These are phyloP conservation scores for Saccharomycopsis fibuligera DNA, from an alignment of 805 yeast species.

Conservation along the genomic window DNA sequence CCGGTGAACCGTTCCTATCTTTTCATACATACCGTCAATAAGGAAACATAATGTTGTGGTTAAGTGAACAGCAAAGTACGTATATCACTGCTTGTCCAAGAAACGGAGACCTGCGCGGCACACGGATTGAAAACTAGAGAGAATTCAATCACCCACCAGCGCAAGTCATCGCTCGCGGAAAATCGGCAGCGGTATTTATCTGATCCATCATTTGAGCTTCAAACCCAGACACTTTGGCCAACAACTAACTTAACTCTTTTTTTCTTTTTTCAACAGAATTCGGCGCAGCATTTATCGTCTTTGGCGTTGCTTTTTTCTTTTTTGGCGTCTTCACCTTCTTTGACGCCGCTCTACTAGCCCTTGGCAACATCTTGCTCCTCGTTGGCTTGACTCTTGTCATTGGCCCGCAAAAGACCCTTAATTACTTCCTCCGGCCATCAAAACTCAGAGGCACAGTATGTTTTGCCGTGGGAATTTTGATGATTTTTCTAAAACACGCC, in stretches of 20 bases:
- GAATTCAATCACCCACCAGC: not conserved
- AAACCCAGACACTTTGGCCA: too few relatives aligned
- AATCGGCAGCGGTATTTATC: too few relatives aligned
- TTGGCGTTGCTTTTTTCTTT: conserved; percentile 62
- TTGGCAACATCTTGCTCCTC: conserved; percentile 76
- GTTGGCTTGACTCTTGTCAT: conserved; percentile 82
- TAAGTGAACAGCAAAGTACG: conserved; percentile 20
- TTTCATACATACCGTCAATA: too few relatives aligned
- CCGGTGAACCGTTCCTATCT: too few relatives aligned
- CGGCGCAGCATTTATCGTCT: conserved; percentile 21
- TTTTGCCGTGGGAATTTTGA: conserved; percentile 64
- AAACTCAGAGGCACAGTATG: conserved; percentile 84
- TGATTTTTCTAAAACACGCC: conserved; percentile 64
- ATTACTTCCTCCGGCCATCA: conserved; percentile 79
- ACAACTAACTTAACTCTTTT: not conserved
- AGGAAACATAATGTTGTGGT: conserved; percentile 23
- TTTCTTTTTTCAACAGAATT: conserved; percentile 17
- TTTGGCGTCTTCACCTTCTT: conserved; percentile 82
- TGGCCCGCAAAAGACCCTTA: conserved; percentile 77
- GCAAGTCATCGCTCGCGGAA: too few relatives aligned
- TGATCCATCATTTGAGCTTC: too few relatives aligned
- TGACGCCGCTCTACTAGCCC: conserved; percentile 81
- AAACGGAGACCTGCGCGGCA: not conserved
- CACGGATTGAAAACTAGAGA: not conserved
- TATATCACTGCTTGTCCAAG: not conserved